Evolutionary conservation across 2,329 filamentous ascomycete species (phyloP).

Genomic region (Sporothrix pseudoabietina): DNA sequence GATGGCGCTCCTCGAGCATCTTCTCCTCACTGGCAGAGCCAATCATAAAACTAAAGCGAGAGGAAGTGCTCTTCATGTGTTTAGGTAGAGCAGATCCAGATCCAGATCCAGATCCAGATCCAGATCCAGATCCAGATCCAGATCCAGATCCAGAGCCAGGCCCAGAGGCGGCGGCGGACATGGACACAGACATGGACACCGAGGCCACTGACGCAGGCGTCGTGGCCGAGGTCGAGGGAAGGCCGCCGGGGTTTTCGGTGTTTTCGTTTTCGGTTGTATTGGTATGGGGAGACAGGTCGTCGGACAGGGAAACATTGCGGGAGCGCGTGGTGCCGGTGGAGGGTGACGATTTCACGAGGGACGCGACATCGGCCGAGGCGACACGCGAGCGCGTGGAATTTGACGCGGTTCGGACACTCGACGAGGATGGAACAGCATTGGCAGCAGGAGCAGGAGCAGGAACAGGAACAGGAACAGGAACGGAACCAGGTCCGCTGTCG

Average conservation of each 20-base stretch:
- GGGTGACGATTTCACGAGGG: conserved; percentile 38
- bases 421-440: conserved; percentile 34
- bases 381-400: conserved; percentile 42
- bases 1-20: conserved; percentile 71
- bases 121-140: background rate
- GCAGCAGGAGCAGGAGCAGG: conserved; percentile 35
- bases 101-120: too few relatives aligned
- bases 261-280: conserved; percentile 41
- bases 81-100: conserved; percentile 48
- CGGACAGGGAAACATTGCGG: conserved; percentile 56
- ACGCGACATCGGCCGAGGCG: conserved; percentile 38
- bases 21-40: conserved; percentile 69
- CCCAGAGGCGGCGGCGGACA: background rate
- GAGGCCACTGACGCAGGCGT: conserved; percentile 41
- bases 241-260: conserved; percentile 36
- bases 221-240: conserved; percentile 24
- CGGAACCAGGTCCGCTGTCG: background rate
- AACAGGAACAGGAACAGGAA: conserved; percentile 37
- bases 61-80: conserved; percentile 76
- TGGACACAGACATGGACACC: conserved; percentile 37
- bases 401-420: conserved; percentile 37
- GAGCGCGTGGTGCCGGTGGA: conserved; percentile 50
- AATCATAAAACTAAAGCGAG: conserved; percentile 78
- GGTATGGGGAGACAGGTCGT: conserved; percentile 50
- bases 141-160: too few relatives aligned